phyloP scores from a whole-genome alignment of 1,284 basidiomycete species.

The Anthracocystis panici-leucophaei region DNA sequence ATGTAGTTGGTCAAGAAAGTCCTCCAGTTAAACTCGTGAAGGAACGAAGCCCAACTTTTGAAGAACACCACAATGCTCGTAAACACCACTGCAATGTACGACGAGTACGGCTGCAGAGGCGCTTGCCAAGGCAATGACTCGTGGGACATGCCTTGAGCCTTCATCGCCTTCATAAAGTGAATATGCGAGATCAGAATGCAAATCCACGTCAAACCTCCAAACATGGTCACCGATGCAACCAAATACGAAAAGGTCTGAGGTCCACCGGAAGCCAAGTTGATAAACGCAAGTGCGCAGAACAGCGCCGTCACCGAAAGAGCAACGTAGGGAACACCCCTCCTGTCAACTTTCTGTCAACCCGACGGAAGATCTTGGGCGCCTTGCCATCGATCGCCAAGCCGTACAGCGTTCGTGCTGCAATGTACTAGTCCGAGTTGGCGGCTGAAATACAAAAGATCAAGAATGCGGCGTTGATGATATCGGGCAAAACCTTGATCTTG shows the following conservation, averaged over 20 bases:
- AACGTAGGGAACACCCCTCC: conserved; percentile 71
- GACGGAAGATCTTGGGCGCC: conserved; percentile 73
- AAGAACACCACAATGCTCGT: conserved; percentile 79
- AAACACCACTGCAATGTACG: conserved; percentile 75
- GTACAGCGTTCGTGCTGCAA: conserved; percentile 73
- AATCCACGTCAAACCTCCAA: conserved; percentile 73
- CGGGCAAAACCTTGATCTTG: conserved; percentile 79
- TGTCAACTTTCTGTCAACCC: conserved; percentile 72
- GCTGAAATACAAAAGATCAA: conserved; percentile 70
- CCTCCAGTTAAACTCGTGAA: conserved; percentile 81
- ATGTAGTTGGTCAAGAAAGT: conserved; percentile 73
- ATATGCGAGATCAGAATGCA: conserved; percentile 82
- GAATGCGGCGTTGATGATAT: conserved; percentile 73
- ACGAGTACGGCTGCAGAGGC: conserved; percentile 67
- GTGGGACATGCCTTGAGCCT: conserved; percentile 80
- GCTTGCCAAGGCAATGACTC: conserved; percentile 74
- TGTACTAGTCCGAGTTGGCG: conserved; percentile 73
- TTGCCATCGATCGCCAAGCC: conserved; percentile 74
- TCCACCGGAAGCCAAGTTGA: conserved; percentile 75
- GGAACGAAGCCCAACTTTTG: conserved; percentile 73
- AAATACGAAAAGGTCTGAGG: conserved; percentile 70
- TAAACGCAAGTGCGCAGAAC: conserved; percentile 76
- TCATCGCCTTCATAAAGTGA: conserved; percentile 81
- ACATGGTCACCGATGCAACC: conserved; percentile 46
- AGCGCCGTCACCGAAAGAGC: conserved; percentile 74